phyloP scores from a whole-genome alignment of 2,329 filamentous ascomycete genomes.

The Monosporascus sp. region DNA sequence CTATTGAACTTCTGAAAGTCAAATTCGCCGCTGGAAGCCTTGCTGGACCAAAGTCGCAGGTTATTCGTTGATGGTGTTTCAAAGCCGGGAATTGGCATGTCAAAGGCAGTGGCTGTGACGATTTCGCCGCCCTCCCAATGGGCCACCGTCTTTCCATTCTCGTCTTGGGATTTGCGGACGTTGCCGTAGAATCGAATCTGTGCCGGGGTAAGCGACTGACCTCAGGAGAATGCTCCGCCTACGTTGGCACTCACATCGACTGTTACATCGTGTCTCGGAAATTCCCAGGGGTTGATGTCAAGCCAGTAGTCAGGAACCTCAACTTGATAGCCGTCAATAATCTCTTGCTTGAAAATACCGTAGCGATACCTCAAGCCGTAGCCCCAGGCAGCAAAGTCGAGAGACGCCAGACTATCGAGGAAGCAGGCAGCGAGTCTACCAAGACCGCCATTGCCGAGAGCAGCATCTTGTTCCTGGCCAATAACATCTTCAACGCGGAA shows the following conservation, averaged over 20 bases:
- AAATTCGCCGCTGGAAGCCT: slow-evolving; percentile 93
- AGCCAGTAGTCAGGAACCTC: slow-evolving; percentile 99
- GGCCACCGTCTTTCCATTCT: slow-evolving; percentile 67
- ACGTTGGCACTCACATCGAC: slow-evolving; percentile 62
- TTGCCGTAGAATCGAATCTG: slow-evolving; percentile 89
- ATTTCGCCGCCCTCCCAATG: slow-evolving; percentile 92
- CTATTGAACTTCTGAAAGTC: slow-evolving; percentile 99
- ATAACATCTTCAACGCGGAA: slow-evolving; percentile 98
- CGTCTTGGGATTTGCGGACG: slow-evolving; percentile 70
- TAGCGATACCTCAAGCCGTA: slow-evolving; percentile 95
- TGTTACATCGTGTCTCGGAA: slow-evolving; percentile 88
- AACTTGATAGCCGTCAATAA: slow-evolving; percentile 95
- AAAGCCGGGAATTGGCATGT: slow-evolving; percentile 88
- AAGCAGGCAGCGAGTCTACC: slow-evolving; percentile 95
- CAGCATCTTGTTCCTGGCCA: slow-evolving; percentile 90
- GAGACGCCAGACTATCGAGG: slow-evolving; percentile 88
- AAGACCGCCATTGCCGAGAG: slow-evolving; percentile 91
- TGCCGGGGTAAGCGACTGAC: not conserved
- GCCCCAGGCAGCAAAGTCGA: slow-evolving; percentile 96
- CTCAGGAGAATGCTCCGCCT: not conserved
- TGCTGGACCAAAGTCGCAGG: slow-evolving; percentile 93
- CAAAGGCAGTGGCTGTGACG: slow-evolving; percentile 88
- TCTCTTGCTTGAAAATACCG: slow-evolving; percentile 99
- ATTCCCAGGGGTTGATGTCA: slow-evolving; percentile 99
- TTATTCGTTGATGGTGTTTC: slow-evolving; percentile 92